Evolutionary conservation across 495 filamentous ascomycete genomes (phyloP).

Genomic region (Glarea lozoyensis): DNA sequence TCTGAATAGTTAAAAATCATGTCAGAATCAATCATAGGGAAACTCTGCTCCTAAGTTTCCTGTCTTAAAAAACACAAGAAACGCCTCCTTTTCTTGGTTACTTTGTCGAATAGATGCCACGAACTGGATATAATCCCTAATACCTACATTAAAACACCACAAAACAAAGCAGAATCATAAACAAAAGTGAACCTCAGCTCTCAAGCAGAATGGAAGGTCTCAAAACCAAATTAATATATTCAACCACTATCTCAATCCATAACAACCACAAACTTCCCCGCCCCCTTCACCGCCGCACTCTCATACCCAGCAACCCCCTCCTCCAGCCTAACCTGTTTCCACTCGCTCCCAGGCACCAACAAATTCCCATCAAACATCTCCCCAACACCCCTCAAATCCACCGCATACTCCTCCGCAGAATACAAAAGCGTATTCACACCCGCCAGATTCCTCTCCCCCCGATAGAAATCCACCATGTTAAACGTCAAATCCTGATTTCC

Average conservation of each 20-base stretch:
- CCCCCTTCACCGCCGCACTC: slow-evolving; percentile 15
- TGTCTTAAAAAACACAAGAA: no score
- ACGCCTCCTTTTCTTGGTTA: no score
- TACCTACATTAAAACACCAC: no score
- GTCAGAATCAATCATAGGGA: no score
- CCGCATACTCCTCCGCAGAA: slow-evolving; percentile 15
- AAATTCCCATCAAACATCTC: slow-evolving; percentile 20
- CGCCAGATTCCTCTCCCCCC: slow-evolving; percentile 22
- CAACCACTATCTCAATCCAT: slow-evolving; percentile 6
- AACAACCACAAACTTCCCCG: slow-evolving; percentile 17
- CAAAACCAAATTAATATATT: no score
- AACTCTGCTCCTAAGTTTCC: no score
- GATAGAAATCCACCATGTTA: slow-evolving; percentile 25
- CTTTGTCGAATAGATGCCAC: no score
- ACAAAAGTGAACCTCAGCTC: no score
- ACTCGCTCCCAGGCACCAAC: slow-evolving; percentile 16
- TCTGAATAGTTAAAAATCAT: no score
- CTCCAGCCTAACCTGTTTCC: slow-evolving; percentile 17
- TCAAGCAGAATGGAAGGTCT: no score
- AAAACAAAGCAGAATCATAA: no score
- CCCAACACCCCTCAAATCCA: slow-evolving; percentile 9
- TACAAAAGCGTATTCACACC: slow-evolving; percentile 23
- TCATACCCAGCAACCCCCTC: slow-evolving; percentile 16
- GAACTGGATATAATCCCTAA: no score
- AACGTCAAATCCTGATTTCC: slow-evolving; percentile 21